Evolutionary conservation across 1,139 yeast genomes (phyloP).

Genomic region (Blastobotrys aristatus): DNA sequence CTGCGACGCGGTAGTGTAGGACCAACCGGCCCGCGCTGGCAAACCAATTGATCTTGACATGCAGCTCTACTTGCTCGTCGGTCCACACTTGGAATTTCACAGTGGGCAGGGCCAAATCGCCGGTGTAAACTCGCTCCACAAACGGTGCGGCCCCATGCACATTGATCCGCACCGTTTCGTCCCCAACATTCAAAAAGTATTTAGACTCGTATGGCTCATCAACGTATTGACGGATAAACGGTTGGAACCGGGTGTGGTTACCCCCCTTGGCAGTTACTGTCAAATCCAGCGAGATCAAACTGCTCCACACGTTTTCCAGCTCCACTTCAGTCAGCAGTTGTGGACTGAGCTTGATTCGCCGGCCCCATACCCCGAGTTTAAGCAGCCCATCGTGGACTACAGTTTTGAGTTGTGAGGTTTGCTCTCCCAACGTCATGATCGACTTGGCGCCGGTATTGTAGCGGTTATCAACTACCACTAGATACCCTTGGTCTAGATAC

Average conservation of each 20-base stretch:
- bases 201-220: constrained; percentile 62
- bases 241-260: constrained; percentile 54
- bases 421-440: background rate
- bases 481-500: constrained; percentile 26
- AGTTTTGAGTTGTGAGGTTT: background rate
- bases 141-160: constrained; percentile 77
- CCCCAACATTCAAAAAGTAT: constrained; percentile 56
- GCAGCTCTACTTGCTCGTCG: constrained; percentile 30
- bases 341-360: background rate
- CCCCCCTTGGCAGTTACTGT: constrained; percentile 21
- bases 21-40: constrained; percentile 35
- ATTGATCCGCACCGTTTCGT: constrained; percentile 38
- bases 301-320: constrained; percentile 51
- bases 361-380: constrained; percentile 21
- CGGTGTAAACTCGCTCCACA: constrained; percentile 32
- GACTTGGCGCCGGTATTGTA: background rate
- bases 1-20: constrained; percentile 34
- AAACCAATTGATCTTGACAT: constrained; percentile 32
- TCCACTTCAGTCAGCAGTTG: constrained; percentile 30
- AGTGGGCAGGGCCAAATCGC: constrained; percentile 19
- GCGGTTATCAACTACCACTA: constrained; percentile 40
- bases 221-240: constrained; percentile 61
- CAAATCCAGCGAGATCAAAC: constrained; percentile 28
- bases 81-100: constrained; percentile 35
- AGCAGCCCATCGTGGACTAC: constrained; percentile 30